These are phyloP conservation scores for Tympanopsis confertula DNA, from an alignment of 2,329 filamentous ascomycete species.

Conservation along the genomic window DNA sequence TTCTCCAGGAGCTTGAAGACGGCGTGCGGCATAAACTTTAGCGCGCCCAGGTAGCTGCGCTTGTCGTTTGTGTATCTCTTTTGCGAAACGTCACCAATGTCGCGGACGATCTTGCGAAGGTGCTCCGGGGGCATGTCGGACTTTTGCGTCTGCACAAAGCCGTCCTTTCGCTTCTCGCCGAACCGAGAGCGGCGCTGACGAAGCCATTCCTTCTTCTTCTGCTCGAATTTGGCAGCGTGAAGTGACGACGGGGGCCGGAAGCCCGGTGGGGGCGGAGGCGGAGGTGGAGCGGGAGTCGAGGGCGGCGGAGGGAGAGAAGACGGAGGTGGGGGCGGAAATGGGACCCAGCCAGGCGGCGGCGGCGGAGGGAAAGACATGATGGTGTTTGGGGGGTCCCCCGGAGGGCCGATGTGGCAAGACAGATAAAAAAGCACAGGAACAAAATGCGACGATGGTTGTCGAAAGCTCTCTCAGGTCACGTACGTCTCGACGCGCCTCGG, in stretches of 20 bases:
- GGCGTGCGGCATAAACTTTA: constrained; percentile 99
- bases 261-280: constrained; percentile 73
- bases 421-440: too few relatives aligned
- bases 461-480: too few relatives aligned
- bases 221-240: constrained; percentile 83
- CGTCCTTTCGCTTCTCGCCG: constrained; percentile 89
- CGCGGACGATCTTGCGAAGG: constrained; percentile 92
- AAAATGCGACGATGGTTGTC: too few relatives aligned
- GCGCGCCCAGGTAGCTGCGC: constrained; percentile 86
- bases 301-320: too few relatives aligned
- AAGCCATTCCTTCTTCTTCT: constrained; percentile 99
- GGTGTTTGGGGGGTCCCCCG: too few relatives aligned
- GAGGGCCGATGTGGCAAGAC: too few relatives aligned
- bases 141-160: constrained; percentile 96
- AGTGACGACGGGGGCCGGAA: constrained; percentile 72
- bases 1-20: constrained; percentile 95
- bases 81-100: constrained; percentile 97
- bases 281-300: too few relatives aligned
- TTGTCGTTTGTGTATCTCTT: constrained; percentile 99
- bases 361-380: too few relatives aligned
- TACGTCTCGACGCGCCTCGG: too few relatives aligned
- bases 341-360: too few relatives aligned
- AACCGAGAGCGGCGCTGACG: constrained; percentile 83
- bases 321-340: too few relatives aligned
- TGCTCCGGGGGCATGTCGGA: constrained; percentile 98